A percentile compares a stretch with the other conserved stretches of the same genome.
Conservation (phyloP, 768 basidiomycete genomes). For the Leccinum longicurvipes region DNA sequence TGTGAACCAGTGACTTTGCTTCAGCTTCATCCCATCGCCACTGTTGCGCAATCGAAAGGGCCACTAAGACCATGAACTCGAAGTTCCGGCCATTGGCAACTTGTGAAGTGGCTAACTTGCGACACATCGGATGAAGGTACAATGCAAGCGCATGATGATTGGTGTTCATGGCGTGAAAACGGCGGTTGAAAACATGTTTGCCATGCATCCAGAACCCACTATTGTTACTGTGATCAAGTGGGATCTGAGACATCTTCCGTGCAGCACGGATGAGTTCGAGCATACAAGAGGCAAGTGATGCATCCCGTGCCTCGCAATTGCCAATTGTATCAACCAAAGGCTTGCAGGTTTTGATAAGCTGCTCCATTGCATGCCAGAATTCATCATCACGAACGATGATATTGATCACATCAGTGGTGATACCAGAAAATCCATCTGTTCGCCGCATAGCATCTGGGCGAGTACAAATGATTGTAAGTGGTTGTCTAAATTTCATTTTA, state of each 20-base stretch:
- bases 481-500: no score
- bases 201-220: constrained; percentile 26
- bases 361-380: constrained; percentile 23
- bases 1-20: constrained; percentile 4
- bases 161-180: constrained; percentile 35
- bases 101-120: constrained; percentile 32
- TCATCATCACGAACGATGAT: constrained; percentile 19
- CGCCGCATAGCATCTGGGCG: no score
- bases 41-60: no score
- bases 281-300: constrained; percentile 37
- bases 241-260: constrained; percentile 15
- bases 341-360: constrained; percentile 20
- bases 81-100: constrained; percentile 13
- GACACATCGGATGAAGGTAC: constrained; percentile 35
- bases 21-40: constrained; percentile 25
- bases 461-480: no score
- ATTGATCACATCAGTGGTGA: constrained; percentile 8
- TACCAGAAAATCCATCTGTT: no score
- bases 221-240: constrained; percentile 3
- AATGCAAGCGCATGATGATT: constrained; percentile 32
- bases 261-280: constrained; percentile 30
- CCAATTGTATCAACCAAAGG: constrained; percentile 30
- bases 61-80: constrained; percentile 18
- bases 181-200: constrained; percentile 22
- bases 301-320: constrained; percentile 21